Conservation (phyloP, 2,329 filamentous ascomycete genomes). For the Penicillium sp. region DNA sequence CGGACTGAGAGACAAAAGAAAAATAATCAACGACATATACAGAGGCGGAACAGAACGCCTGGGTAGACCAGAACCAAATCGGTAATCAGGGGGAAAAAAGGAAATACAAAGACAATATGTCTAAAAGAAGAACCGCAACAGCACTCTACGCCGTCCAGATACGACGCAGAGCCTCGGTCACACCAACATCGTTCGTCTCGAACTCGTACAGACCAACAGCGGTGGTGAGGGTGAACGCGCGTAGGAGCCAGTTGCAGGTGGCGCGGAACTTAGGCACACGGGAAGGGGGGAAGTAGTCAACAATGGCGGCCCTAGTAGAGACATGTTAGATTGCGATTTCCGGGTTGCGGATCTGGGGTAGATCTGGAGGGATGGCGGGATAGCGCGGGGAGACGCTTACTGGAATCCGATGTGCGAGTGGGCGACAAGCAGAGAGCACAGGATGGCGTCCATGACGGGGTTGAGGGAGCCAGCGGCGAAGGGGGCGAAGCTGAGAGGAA, state of each 20-base stretch:
- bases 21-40: constrained; percentile 31
- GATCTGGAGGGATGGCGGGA: background rate
- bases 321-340: constrained; percentile 12
- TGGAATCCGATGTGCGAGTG: constrained; percentile 97
- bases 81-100: constrained; percentile 11
- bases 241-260: constrained; percentile 73
- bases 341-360: background rate
- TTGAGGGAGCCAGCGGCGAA: constrained; percentile 91
- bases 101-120: constrained; percentile 20
- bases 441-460: constrained; percentile 79
- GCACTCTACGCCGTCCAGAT: constrained; percentile 71
- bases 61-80: constrained; percentile 25
- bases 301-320: constrained; percentile 61
- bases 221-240: constrained; percentile 72
- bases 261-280: constrained; percentile 66
- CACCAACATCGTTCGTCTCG: constrained; percentile 95
- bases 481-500: constrained; percentile 84
- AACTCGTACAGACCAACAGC: constrained; percentile 95
- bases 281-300: constrained; percentile 82
- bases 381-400: constrained; percentile 43
- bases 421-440: constrained; percentile 78
- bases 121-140: constrained; percentile 8
- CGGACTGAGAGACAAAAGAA: constrained; percentile 22
- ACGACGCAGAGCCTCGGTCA: constrained; percentile 84
- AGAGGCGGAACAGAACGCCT: constrained; percentile 33